Evolutionary conservation across 495 filamentous ascomycete genomes (phyloP).

Genomic region (Neurospora sp.): DNA sequence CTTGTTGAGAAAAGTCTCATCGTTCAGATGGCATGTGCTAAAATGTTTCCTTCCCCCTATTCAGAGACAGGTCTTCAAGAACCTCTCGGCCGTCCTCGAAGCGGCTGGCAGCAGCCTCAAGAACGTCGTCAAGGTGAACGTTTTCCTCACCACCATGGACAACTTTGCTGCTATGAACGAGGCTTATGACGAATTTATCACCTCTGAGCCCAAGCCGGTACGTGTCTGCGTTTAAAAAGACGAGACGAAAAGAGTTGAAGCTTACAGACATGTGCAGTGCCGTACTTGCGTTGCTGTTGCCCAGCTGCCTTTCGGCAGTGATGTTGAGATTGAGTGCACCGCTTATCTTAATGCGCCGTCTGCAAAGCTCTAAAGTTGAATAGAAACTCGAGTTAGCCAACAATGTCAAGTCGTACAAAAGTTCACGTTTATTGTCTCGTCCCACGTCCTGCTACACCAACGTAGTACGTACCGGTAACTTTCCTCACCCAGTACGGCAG

Average conservation of each 20-base stretch:
- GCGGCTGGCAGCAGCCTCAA: constrained; percentile 47
- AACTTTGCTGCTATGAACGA: constrained; percentile 58
- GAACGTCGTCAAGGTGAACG: constrained; percentile 57
- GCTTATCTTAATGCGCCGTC: constrained; percentile 32
- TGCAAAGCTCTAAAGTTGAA: neutral
- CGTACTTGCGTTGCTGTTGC: constrained; percentile 61
- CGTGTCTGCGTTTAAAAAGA: neutral
- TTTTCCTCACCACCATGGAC: constrained; percentile 57
- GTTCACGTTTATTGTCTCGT: neutral
- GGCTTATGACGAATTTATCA: constrained; percentile 47
- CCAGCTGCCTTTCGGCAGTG: constrained; percentile 52
- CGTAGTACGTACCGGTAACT: neutral
- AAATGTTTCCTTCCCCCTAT: neutral
- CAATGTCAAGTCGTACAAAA: neutral
- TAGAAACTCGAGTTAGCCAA: neutral
- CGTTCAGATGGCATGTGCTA: neutral
- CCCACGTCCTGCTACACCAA: neutral
- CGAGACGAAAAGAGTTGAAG: neutral
- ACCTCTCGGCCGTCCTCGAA: constrained; percentile 50
- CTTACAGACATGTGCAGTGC: constrained; percentile 13
- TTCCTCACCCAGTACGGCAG: neutral
- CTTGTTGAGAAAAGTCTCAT: neutral
- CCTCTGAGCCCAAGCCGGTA: constrained; percentile 46
- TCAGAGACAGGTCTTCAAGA: constrained; percentile 44
- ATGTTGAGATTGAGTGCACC: constrained; percentile 66